phyloP scores from a whole-genome alignment of 805 yeast species.

The Wickerhamia fluorescens region DNA sequence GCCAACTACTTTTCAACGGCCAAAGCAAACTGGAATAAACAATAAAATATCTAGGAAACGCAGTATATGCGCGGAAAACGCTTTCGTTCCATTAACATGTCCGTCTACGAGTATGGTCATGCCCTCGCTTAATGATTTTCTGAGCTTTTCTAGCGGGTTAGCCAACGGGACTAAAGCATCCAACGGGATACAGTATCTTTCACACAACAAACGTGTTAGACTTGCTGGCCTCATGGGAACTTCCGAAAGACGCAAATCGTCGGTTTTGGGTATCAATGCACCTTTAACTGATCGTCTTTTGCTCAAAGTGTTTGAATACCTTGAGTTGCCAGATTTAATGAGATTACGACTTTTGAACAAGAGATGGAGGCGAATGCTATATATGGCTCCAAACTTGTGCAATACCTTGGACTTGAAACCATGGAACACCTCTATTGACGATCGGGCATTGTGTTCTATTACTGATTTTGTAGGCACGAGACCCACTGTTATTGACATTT shows the following conservation, averaged over 20 bases:
- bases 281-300: slow-evolving; percentile 57
- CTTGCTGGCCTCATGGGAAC: slow-evolving; percentile 38
- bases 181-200: slow-evolving; percentile 51
- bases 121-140: slow-evolving; percentile 29
- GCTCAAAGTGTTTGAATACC: slow-evolving; percentile 43
- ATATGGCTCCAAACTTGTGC: slow-evolving; percentile 48
- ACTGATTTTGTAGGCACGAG: slow-evolving; percentile 67
- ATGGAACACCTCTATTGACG: slow-evolving; percentile 57
- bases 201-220: slow-evolving; percentile 48
- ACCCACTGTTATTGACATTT: slow-evolving; percentile 53
- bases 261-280: slow-evolving; percentile 45
- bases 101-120: slow-evolving; percentile 37
- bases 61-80: too few species aligned
- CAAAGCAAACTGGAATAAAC: too few species aligned
- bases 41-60: too few species aligned
- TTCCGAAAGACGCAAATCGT: slow-evolving; percentile 46
- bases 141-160: slow-evolving; percentile 13
- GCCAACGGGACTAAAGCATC: slow-evolving; percentile 3
- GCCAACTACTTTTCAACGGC: too few species aligned
- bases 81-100: too few species aligned
- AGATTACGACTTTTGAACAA: slow-evolving; percentile 49
- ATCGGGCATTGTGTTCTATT: slow-evolving; percentile 48
- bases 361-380: slow-evolving; percentile 62
- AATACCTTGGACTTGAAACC: slow-evolving; percentile 48
- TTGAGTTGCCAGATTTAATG: slow-evolving; percentile 57